A percentile compares a stretch with the other conserved stretches of the same genome.
Evolutionary conservation across 2,329 filamentous ascomycete species (phyloP).

Genomic region (Bisporella sp.): DNA sequence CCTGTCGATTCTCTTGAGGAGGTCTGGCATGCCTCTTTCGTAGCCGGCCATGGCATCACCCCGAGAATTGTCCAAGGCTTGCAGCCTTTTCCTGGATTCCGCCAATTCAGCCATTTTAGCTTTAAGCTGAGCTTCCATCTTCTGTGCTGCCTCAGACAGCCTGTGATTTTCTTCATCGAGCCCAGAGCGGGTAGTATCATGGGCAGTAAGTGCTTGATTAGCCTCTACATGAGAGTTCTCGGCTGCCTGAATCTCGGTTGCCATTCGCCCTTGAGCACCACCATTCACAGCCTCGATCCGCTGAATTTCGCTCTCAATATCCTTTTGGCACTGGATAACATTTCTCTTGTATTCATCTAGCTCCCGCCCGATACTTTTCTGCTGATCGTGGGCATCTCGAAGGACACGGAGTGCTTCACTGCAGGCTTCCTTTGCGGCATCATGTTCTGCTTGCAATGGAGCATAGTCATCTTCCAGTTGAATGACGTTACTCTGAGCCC

Average conservation of each 20-base stretch:
- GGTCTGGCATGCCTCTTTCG: constrained; percentile 49
- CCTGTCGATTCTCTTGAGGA: constrained; percentile 63
- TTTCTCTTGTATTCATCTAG: constrained; percentile 46
- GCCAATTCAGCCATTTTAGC: constrained; percentile 48
- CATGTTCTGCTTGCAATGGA: constrained; percentile 39
- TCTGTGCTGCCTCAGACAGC: constrained; percentile 26
- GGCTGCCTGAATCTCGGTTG: constrained; percentile 51
- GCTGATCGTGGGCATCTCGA: constrained; percentile 49
- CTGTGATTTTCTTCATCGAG: constrained; percentile 29
- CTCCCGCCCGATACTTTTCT: constrained; percentile 56
- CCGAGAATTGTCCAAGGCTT: constrained; percentile 46
- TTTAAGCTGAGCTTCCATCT: constrained; percentile 24
- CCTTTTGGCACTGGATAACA: constrained; percentile 37
- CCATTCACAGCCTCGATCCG: constrained; percentile 64
- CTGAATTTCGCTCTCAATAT: constrained; percentile 48
- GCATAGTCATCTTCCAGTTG: constrained; percentile 24
- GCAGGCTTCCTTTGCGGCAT: constrained; percentile 43
- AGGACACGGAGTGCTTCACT: constrained; percentile 47
- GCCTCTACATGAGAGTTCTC: constrained; percentile 42
- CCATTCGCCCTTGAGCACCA: constrained; percentile 57
- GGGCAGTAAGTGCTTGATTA: constrained; percentile 32
- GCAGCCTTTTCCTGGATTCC: constrained; percentile 43
- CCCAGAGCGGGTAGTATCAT: constrained; percentile 31
- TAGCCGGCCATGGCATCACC: constrained; percentile 59
- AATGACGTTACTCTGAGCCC: constrained; percentile 18